These are phyloP conservation scores for Agrocybe chaxingu DNA, from an alignment of 768 basidiomycete species.

Conservation along the genomic window DNA sequence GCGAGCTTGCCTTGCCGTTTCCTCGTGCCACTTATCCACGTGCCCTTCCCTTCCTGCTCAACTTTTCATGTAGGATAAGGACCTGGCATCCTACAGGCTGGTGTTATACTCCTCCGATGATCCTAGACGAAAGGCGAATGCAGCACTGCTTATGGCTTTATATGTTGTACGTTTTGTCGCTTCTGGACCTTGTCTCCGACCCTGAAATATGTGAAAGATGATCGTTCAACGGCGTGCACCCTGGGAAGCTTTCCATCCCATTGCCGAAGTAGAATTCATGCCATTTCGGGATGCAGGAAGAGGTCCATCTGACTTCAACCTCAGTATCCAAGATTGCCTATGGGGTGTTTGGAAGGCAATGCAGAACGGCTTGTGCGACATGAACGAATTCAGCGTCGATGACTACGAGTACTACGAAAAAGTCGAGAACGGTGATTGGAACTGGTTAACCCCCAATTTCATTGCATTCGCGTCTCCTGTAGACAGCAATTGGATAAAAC, in stretches of 20 bases:
- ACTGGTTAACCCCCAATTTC: conserved; percentile 89
- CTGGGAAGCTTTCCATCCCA: conserved; percentile 93
- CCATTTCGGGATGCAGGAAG: conserved; percentile 95
- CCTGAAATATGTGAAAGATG: conserved; percentile 52
- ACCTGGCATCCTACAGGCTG: conserved; percentile 67
- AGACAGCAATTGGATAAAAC: conserved; percentile 77
- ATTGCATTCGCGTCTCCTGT: conserved; percentile 94
- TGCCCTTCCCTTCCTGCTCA: conserved; percentile 17
- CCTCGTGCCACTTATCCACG: conserved; percentile 39
- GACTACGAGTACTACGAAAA: conserved; percentile 96
- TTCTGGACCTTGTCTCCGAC: conserved; percentile 6
- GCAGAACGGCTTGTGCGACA: conserved; percentile 90
- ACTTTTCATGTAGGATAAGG: conserved; percentile 56
- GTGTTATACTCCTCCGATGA: conserved; percentile 88
- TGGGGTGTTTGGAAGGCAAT: conserved; percentile 89
- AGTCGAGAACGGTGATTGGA: conserved; percentile 95
- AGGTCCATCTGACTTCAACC: conserved; percentile 88
- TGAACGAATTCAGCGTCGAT: conserved; percentile 89
- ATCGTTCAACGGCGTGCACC: conserved; percentile 88
- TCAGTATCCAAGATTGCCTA: conserved; percentile 89
- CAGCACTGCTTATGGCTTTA: conserved; percentile 89
- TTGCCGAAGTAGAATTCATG: conserved; percentile 90
- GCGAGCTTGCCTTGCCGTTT: conserved; percentile 18
- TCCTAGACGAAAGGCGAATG: conserved; percentile 86
- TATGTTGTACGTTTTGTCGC: conserved; percentile 65